Base-by-base conservation (phyloP, 345 rosid species). In the Firmiana major region DNA sequence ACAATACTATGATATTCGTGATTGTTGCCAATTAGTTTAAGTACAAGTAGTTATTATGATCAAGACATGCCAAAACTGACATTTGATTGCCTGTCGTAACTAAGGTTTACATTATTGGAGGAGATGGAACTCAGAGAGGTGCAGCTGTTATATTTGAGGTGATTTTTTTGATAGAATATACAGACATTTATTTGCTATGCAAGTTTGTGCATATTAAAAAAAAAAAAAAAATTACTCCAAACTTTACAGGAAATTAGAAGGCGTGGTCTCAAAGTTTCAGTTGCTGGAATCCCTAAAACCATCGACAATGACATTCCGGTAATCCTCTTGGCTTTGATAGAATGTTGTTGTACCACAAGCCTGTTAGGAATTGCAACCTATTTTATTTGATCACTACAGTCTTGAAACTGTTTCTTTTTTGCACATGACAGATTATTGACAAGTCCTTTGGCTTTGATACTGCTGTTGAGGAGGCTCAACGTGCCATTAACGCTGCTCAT, bases 401-500 rank as follows among this genome's bases (percentile, higher is more conserved):
- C 49, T 73, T 31, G 24, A 72, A 24, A 55, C 42, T 19, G 17
- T 71, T 60, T 15, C 31, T 21, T 10, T 70, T 19, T 51, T 1
- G 16, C 0, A 11, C 11, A n/a, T 45, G 60, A 51, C 83, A 88
- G 93, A 83, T 88, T 51, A 89, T 89, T 82, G 93, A 88, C 80
- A 86, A 83, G 85, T 94, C 96, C 57, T 94, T 94, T 77, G 97
- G 97, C 76, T 94, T 94, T 81, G 98, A 94, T 77, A 89, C 97
- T 88, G 97, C 98, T 77, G 96, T 92, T 66, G 98, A 94, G 81
- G 98, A 94, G 83, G 98, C 98, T 85, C 97, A 94, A 75, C 89
- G 97, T 73, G 97, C 98, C 0, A 94, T 94, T 63, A 91, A 94
- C 54, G 97, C 98, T 53, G 98, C 97, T 48, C 97, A 94, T 84